A percentile compares a stretch with the other conserved stretches of the same genome.
Evolutionary conservation across 1,284 basidiomycete species (phyloP).

Genomic region (Xerocomus amazonicus): DNA sequence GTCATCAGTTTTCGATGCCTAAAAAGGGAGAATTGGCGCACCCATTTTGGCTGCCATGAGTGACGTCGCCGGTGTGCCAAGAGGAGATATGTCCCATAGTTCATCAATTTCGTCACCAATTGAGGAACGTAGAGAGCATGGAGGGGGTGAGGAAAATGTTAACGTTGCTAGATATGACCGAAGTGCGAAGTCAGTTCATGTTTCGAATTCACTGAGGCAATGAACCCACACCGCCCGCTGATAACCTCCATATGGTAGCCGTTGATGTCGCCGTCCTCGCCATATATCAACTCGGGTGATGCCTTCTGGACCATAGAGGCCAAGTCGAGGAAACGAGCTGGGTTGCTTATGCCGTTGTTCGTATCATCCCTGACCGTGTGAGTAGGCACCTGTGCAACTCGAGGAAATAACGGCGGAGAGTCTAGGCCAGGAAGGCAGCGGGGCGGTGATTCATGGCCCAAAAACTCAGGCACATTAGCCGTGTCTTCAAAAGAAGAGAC

Average conservation of each 20-base stretch:
- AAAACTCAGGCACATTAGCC: slow-evolving; percentile 33
- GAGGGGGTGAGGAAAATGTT: slow-evolving; percentile 33
- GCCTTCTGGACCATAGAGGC: slow-evolving; percentile 16
- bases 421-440: slow-evolving; percentile 28
- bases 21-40: slow-evolving; percentile 12
- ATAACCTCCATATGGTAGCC: slow-evolving; percentile 50
- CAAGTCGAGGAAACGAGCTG: slow-evolving; percentile 13
- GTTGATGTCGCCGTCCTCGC: slow-evolving; percentile 41
- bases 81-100: slow-evolving; percentile 43
- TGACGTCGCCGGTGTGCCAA: slow-evolving; percentile 30
- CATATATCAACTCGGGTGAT: slow-evolving; percentile 27
- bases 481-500: slow-evolving; percentile 3
- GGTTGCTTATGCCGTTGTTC: not conserved
- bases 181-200: slow-evolving; percentile 9
- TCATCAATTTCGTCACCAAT: slow-evolving; percentile 41
- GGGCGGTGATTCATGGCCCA: slow-evolving; percentile 28
- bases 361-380: not conserved
- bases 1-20: slow-evolving; percentile 4
- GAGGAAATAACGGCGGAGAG: slow-evolving; percentile 48
- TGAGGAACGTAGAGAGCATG: slow-evolving; percentile 35
- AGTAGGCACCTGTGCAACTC: slow-evolving; percentile 18
- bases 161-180: slow-evolving; percentile 16
- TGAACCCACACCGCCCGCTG: slow-evolving; percentile 53
- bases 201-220: not conserved
- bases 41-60: slow-evolving; percentile 44